These are phyloP conservation scores for Penicillium coffeae DNA, from an alignment of 495 filamentous ascomycete species.

Conservation along the genomic window DNA sequence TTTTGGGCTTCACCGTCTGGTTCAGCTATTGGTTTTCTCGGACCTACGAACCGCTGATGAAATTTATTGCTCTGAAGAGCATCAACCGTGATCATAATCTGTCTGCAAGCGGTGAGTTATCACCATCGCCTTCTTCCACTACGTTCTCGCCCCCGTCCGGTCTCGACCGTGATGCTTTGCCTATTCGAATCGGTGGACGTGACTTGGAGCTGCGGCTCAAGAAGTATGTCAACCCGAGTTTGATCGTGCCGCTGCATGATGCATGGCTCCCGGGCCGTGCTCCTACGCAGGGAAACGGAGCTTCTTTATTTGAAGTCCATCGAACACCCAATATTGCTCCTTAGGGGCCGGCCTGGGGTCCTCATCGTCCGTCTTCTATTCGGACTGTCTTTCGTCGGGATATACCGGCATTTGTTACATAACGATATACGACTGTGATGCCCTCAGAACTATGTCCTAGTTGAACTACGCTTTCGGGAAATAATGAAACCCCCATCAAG, in stretches of 20 bases:
- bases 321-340: constrained; percentile 16
- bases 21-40: constrained; percentile 70
- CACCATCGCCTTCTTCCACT: constrained; percentile 33
- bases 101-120: constrained; percentile 31
- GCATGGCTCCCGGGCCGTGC: constrained; percentile 41
- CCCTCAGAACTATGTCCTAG: constrained; percentile 13
- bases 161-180: constrained; percentile 43
- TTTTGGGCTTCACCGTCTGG: constrained; percentile 77
- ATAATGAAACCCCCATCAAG: too few species aligned
- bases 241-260: constrained; percentile 41
- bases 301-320: constrained; percentile 14
- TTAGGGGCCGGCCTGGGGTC: not conserved
- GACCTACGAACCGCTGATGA: constrained; percentile 80
- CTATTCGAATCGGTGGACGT: constrained; percentile 36
- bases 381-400: not conserved
- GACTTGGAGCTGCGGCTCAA: constrained; percentile 40
- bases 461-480: too few species aligned
- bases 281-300: constrained; percentile 13
- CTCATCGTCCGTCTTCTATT: not conserved
- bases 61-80: constrained; percentile 86
- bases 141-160: constrained; percentile 38
- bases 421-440: constrained; percentile 26
- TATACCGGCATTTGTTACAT: too few species aligned
- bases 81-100: constrained; percentile 58
- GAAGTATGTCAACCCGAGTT: constrained; percentile 46